Base-by-base conservation (phyloP, 768 basidiomycete species). In the Suillus weaverae region DNA sequence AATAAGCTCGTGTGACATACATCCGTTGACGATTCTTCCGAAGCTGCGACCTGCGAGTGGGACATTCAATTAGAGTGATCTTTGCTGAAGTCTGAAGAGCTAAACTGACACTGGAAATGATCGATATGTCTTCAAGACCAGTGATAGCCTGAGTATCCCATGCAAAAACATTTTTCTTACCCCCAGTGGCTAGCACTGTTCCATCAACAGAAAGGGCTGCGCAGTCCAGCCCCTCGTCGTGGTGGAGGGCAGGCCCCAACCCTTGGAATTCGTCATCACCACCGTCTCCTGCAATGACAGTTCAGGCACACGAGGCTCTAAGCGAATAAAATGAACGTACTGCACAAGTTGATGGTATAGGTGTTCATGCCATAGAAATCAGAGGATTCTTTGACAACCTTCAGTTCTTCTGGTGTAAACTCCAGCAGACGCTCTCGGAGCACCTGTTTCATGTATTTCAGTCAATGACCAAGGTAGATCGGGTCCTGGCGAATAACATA, bases 311-410 rank as follows among this genome's bases (percentile, higher is more conserved):
- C 8, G 9, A 64, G 26, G 5, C 11, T 62, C 46, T 14, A 64
- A 48, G 20, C 3, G 2, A 22, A 64, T 36, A 44, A 44, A 26
- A 59, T 38, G 41, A 54, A 74, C 85, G 69, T 53, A 87, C 87
- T 80, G 73, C 81, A 83, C 55, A 89, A 80, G 68, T 87, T 85
- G 13, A 86, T 89, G 5, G 88, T 88, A 71, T 90, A 89, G 0
- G 88, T 88, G 73, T 89, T 89, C 83, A 89, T 85, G 38, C 88
- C 88, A 70, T 88, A 89, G 74, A 89, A 90, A 71, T 88, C 89
- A 2, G 87, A 87, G 3, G 86, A 89, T 53, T 84, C 85, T 61
- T 85, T 84, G 44, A 89, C 86, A 38, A 89, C 70, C 0, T 76
- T 77, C 66, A 83, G 70, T 68, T 90, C 87, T 38, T 85, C 86